Evolutionary conservation across 192 early-diverging fungal genomes (phyloP), one percentile per base, ranked within the genome.

Genomic region (Coemansia sp.): DNA sequence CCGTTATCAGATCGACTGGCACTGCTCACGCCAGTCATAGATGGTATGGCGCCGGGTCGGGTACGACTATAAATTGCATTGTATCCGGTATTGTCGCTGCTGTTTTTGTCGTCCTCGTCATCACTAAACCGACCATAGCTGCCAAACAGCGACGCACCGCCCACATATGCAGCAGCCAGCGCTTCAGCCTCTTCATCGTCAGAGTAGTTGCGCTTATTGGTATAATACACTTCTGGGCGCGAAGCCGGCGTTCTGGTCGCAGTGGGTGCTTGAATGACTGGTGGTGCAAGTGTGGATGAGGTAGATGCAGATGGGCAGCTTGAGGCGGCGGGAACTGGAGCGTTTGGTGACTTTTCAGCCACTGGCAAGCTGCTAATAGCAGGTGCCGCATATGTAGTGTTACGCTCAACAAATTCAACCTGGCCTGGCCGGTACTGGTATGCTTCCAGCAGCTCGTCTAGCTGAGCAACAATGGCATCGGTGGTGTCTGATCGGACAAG

Each of bases 401-500:
- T 50, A 50, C 55, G 59, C 48, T 62, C 59, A 44, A 70, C 49
- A 68, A 52, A 71, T 23, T 46, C 63, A 15, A 40, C 68, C 14
- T 37, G 51, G 30, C 42, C 64, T 4, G 74, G 74, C 1, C 6
- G 31, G 64, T 78, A 71, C 50, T 67, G 50, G 55, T 53, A 66
- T 6, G 53, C 50, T 12, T 78, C 64, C 18, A 82, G 67, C 42
- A 83, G 74, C 70, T 76, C 81, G 55, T 86, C 71, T 54, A 83
- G 46, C 53, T 66, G 54, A 6, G 50, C n/a, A 23, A 81, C 58
- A 3, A 88, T 84, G 48, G 65, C 60, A 36, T 86, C 82, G 6
- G 88, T 91, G 13, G 86, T 89, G 55, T 84, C 74, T 1, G 71
- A 59, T n/a, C 86, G 72, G 7, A 89, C 77, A 37, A 85, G 76